Evolutionary conservation across 257 asterid species (phyloP).

Genomic region (Dorcoceras hygrometricum): DNA sequence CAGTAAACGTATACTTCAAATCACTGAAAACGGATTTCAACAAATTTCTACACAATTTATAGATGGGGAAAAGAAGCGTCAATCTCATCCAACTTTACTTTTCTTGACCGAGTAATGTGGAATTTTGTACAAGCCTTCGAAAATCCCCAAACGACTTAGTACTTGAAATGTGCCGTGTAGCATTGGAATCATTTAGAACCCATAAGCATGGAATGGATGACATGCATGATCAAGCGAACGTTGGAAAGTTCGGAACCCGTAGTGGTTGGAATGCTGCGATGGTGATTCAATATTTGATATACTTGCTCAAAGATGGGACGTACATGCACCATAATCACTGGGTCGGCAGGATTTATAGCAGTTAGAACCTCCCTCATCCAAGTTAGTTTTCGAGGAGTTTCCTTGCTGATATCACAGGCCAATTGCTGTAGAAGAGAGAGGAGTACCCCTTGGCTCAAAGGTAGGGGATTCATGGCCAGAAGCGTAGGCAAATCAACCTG

Average conservation of each 20-base stretch:
- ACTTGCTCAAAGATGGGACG: conserved; percentile 97
- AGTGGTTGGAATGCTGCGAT: conserved; percentile 60
- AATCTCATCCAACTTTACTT: conserved; percentile 18
- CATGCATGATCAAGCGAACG: conserved; percentile 83
- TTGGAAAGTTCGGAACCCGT: conserved; percentile 46
- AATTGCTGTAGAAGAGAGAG: conserved; percentile 90
- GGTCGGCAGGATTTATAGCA: conserved; percentile 76
- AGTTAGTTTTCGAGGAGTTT: conserved; percentile 54
- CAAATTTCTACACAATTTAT: conserved; percentile 20
- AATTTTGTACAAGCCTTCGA: conserved; percentile 28
- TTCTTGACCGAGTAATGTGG: conserved; percentile 1
- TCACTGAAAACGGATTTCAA: conserved; percentile 4
- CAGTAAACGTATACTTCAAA: conserved; percentile 13
- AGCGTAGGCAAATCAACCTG: conserved; percentile 85
- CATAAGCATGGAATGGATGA: conserved; percentile 87
- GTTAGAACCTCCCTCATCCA: conserved; percentile 89
- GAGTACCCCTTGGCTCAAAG: conserved; percentile 95
- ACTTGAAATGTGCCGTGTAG: not conserved
- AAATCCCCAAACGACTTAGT: not conserved
- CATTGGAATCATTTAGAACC: conserved; percentile 46
- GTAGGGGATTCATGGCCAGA: conserved; percentile 64
- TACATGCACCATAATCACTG: conserved; percentile 67
- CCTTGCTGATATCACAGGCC: conserved; percentile 72
- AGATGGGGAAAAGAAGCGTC: not conserved
- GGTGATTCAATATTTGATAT: conserved; percentile 74